Conservation (phyloP, 441 rosid species). For the Pelargonium citronellum region DNA sequence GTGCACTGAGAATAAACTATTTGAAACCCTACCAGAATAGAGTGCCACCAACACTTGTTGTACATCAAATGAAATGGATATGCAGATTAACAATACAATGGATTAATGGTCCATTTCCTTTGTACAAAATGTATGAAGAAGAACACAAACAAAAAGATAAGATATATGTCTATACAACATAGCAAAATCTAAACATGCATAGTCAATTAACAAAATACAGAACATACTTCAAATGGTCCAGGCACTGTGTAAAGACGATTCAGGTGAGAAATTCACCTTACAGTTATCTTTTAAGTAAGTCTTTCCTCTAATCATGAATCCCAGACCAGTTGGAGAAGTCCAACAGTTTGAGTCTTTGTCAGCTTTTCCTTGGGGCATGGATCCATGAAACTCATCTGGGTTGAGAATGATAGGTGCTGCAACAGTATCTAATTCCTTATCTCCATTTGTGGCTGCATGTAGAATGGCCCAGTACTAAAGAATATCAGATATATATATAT, state of each 20-base stretch:
- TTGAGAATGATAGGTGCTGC: slow-evolving; percentile 49
- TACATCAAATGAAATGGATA: background rate
- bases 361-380: slow-evolving; percentile 55
- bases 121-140: background rate
- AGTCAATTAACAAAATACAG: background rate
- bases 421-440: slow-evolving; percentile 58
- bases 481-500: background rate
- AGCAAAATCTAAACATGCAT: background rate
- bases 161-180: background rate
- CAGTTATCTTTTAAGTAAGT: slow-evolving; percentile 75
- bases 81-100: background rate
- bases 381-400: slow-evolving; percentile 52
- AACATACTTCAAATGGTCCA: slow-evolving; percentile 10
- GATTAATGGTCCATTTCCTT: background rate
- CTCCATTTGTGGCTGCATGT: slow-evolving; percentile 49
- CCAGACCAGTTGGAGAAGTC: slow-evolving; percentile 78
- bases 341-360: slow-evolving; percentile 82
- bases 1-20: background rate
- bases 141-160: background rate
- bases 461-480: slow-evolving; percentile 18
- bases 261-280: slow-evolving; percentile 50
- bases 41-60: background rate
- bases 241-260: background rate
- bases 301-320: slow-evolving; percentile 94
- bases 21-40: background rate